phyloP scores from a whole-genome alignment of 1,139 yeast species.

The Candida tetrigidarum region DNA sequence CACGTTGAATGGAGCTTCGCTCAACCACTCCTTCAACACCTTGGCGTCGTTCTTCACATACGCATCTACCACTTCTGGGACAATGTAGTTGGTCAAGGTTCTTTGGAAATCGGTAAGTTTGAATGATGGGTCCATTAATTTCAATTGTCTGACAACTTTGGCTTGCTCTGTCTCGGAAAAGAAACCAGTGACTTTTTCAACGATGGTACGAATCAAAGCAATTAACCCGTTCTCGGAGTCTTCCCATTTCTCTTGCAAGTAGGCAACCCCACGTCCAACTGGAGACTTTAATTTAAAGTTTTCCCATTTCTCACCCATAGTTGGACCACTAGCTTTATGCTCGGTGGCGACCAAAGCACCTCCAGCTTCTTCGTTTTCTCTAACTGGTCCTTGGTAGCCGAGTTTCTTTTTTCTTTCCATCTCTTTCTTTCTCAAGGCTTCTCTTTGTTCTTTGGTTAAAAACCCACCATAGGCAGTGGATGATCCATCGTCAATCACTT shows the following conservation, averaged over 20 bases:
- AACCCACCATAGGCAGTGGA: conserved; percentile 92
- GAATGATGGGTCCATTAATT: conserved; percentile 89
- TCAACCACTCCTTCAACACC: conserved; percentile 86
- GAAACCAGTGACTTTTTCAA: conserved; percentile 82
- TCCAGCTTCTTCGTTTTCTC: conserved; percentile 87
- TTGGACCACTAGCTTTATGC: conserved; percentile 72
- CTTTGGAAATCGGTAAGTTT: conserved; percentile 78
- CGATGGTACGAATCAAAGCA: conserved; percentile 75
- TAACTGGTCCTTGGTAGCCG: conserved; percentile 73
- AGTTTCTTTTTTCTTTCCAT: conserved; percentile 47
- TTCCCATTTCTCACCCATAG: conserved; percentile 70
- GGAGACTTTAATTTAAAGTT: conserved; percentile 69
- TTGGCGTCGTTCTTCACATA: conserved; percentile 90
- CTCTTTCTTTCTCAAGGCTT: conserved; percentile 71
- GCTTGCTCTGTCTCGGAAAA: conserved; percentile 98
- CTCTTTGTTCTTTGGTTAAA: conserved; percentile 83
- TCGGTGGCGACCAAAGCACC: conserved; percentile 82
- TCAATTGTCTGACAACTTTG: conserved; percentile 83
- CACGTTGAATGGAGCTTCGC: conserved; percentile 96
- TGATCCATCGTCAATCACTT: conserved; percentile 91
- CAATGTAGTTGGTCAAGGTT: conserved; percentile 88
- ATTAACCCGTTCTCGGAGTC: conserved; percentile 95
- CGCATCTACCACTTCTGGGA: conserved; percentile 96
- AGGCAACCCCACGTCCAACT: conserved; percentile 67
- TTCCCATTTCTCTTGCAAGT: conserved; percentile 78